These are phyloP conservation scores for Allantophomopsis lycopodina DNA, from an alignment of 2,329 filamentous ascomycete species.

Conservation along the genomic window DNA sequence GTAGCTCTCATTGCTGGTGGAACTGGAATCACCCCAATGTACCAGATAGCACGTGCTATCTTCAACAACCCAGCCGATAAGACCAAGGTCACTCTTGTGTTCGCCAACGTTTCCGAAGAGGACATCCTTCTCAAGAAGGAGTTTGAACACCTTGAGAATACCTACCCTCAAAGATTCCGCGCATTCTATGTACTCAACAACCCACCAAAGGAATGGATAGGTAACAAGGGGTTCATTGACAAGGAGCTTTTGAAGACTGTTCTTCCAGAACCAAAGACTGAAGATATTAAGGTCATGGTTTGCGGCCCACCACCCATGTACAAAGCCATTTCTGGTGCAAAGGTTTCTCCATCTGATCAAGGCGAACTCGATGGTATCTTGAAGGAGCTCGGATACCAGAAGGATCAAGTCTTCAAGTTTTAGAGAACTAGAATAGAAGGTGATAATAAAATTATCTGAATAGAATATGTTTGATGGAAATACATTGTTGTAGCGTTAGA, in stretches of 20 bases:
- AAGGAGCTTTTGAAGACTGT: constrained; percentile 94
- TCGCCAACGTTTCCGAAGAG: constrained; percentile 78
- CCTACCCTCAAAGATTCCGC: constrained; percentile 86
- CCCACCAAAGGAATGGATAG: constrained; percentile 62
- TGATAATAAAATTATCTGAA: too few relatives aligned
- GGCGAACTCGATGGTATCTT: constrained; percentile 73
- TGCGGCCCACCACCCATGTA: constrained; percentile 89
- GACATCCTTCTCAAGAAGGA: constrained; percentile 88
- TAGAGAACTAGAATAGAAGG: constrained; percentile 24
- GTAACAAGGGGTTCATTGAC: constrained; percentile 67
- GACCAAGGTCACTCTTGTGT: constrained; percentile 93
- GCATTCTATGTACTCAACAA: constrained; percentile 91
- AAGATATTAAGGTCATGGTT: constrained; percentile 93
- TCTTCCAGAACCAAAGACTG: constrained; percentile 78
- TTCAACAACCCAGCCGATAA: constrained; percentile 95
- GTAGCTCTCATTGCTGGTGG: constrained; percentile 82
- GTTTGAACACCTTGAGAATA: constrained; percentile 79
- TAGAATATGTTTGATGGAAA: too few relatives aligned
- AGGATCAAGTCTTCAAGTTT: constrained; percentile 96
- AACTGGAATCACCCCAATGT: constrained; percentile 97
- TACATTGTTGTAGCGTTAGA: too few relatives aligned
- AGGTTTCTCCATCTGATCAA: constrained; percentile 89
- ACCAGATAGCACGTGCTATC: constrained; percentile 80
- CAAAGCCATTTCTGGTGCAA: constrained; percentile 79
- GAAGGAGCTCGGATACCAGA: constrained; percentile 69